Conservation (phyloP, 169 alveolate genomes). For the Eimeria sp. region DNA sequence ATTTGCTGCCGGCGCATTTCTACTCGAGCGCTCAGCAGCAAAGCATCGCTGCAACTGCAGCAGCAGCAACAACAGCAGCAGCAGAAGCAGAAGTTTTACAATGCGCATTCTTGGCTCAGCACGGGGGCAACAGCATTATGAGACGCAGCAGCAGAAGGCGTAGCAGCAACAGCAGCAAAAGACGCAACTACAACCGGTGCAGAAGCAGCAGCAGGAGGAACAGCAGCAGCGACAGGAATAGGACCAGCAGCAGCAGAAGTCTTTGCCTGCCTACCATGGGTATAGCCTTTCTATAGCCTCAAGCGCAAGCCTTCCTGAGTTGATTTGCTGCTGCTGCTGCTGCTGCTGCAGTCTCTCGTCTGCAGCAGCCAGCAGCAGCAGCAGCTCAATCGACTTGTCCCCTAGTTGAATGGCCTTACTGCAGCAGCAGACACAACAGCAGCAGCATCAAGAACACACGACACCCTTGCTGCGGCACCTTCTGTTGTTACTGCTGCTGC, state of each 20-base stretch:
- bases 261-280: background rate
- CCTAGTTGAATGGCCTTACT: background rate
- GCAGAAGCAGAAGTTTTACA: background rate
- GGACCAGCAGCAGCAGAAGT: conserved; percentile 7
- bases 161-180: background rate
- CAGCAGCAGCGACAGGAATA: background rate
- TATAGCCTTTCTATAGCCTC: background rate
- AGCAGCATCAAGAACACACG: background rate
- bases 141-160: too few species aligned
- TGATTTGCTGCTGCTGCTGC: conserved; percentile 11
- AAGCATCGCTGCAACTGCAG: conserved; percentile 26
- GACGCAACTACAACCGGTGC: background rate
- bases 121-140: background rate
- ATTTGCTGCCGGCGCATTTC: background rate
- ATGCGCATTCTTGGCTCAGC: too few species aligned
- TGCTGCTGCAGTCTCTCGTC: background rate
- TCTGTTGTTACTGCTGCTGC: background rate
- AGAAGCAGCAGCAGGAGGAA: background rate
- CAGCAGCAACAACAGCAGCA: conserved; percentile 10
- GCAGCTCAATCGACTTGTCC: conserved; percentile 7
- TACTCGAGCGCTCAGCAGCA: conserved; percentile 6
- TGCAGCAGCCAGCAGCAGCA: conserved; percentile 39
- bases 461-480: background rate
- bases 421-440: conserved; percentile 7
- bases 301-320: background rate